Evolutionary conservation across 129 eudicot genomes (phyloP).

Genomic region (Daucus carota): DH1_v3.0 NC_030386.2:32811501-32812000

Average conservation of each 20-base stretch:
- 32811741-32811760: not conserved
- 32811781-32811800: too few species aligned
- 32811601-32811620: slow-evolving; percentile 20
- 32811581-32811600: slow-evolving; percentile 64
- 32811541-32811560: not conserved
- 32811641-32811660: not conserved
- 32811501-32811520: not conserved
- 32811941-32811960: not conserved
- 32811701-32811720: not conserved
- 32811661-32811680: not conserved
- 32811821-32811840: too few species aligned
- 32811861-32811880: not conserved
- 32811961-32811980: not conserved
- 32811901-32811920: not conserved
- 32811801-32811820: too few species aligned
- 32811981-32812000: not conserved
- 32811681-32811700: not conserved
- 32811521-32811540: not conserved
- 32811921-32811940: not conserved
- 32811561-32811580: slow-evolving; percentile 70
- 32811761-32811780: not conserved
- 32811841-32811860: too few species aligned
- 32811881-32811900: not conserved
- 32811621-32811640: not conserved
- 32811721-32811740: not conserved